Conservation (phyloP, 805 yeast species). For the Phaffomyces antillensis region DNA sequence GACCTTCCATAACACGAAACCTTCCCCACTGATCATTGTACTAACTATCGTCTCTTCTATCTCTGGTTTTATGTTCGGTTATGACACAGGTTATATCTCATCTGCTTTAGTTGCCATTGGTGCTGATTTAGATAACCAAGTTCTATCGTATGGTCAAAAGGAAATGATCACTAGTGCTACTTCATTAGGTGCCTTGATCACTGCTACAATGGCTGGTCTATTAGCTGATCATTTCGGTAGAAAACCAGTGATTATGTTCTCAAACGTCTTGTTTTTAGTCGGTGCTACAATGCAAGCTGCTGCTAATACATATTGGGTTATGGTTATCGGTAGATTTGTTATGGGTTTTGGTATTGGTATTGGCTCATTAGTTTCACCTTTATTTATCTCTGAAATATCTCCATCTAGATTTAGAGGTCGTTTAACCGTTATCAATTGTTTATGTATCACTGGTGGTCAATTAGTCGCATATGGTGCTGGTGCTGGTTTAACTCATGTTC, state of each 20-base stretch:
- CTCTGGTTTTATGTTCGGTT: constrained; percentile 95
- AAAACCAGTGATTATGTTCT: constrained; percentile 73
- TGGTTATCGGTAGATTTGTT: constrained; percentile 85
- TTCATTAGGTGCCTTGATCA: constrained; percentile 83
- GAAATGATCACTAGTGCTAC: constrained; percentile 93
- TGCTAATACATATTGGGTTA: constrained; percentile 76
- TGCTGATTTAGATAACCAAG: constrained; percentile 55
- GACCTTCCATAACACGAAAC: constrained; percentile 42
- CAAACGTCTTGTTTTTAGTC: constrained; percentile 72
- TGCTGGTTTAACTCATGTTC: constrained; percentile 68
- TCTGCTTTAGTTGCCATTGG: constrained; percentile 86
- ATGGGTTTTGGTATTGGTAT: constrained; percentile 97
- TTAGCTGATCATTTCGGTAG: constrained; percentile 82
- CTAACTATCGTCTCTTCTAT: constrained; percentile 76
- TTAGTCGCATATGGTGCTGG: constrained; percentile 90
- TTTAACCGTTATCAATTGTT: constrained; percentile 77
- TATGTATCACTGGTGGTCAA: constrained; percentile 94
- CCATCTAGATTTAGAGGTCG: constrained; percentile 91
- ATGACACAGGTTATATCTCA: constrained; percentile 95
- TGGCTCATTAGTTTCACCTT: constrained; percentile 91
- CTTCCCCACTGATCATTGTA: constrained; percentile 57
- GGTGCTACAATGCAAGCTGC: constrained; percentile 86
- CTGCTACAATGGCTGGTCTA: constrained; percentile 72
- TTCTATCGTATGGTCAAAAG: constrained; percentile 68
- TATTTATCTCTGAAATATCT: constrained; percentile 86